phyloP scores from a whole-genome alignment of 2,329 filamentous ascomycete genomes.

The Curvularia sp. region DNA sequence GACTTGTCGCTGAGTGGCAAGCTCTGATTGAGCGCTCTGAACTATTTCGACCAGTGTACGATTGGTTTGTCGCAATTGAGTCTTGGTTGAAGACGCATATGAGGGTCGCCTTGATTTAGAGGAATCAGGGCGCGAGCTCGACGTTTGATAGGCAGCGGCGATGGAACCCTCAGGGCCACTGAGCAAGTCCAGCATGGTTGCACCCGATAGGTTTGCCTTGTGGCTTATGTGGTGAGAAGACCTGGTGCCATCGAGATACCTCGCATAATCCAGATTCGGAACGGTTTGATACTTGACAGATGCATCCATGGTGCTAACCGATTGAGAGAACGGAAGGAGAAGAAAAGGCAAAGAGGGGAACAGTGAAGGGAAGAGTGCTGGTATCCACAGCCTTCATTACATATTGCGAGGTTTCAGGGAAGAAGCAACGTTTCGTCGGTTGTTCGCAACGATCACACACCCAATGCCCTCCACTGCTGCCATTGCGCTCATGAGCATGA shows the following conservation, averaged over 20 bases:
- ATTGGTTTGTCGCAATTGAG: conserved; percentile 35
- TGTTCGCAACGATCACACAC: conserved; percentile 16
- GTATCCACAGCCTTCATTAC: conserved; percentile 1
- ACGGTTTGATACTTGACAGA: conserved; percentile 19
- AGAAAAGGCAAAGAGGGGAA: background rate
- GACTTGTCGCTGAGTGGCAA: conserved; percentile 33
- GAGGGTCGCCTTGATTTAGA: conserved; percentile 31
- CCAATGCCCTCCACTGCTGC: conserved; percentile 22
- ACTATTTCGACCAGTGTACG: conserved; percentile 38
- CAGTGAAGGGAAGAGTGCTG: conserved; percentile 9
- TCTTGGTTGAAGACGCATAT: conserved; percentile 34
- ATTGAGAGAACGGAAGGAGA: conserved; percentile 4
- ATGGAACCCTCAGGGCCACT: conserved; percentile 27
- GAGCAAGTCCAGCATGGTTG: conserved; percentile 28
- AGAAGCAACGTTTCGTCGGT: conserved; percentile 18
- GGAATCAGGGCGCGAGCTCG: conserved; percentile 4
- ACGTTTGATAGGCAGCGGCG: conserved; percentile 17
- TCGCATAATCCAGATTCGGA: conserved; percentile 15
- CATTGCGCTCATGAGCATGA: conserved; percentile 11
- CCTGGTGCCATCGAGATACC: conserved; percentile 15
- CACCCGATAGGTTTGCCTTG: conserved; percentile 34
- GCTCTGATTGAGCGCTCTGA: conserved; percentile 38
- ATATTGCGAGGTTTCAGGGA: conserved; percentile 12
- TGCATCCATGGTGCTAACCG: conserved; percentile 22
- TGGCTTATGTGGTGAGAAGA: conserved; percentile 13